Base-by-base conservation (phyloP, 2,329 filamentous ascomycete species). In the Neopestalotiopsis clavispora region DNA sequence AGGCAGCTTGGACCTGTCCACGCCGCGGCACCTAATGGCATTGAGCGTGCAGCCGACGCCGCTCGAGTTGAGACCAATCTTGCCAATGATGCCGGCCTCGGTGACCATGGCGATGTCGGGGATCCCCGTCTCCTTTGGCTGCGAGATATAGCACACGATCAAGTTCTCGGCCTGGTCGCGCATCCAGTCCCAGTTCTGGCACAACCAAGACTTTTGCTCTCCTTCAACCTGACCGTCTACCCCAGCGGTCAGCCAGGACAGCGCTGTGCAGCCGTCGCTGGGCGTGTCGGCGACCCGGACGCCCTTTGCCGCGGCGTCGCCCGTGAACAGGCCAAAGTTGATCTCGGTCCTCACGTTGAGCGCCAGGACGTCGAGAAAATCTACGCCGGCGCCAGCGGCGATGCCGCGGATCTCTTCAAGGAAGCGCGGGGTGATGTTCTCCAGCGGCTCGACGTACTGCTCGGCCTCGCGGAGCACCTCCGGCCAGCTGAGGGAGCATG, bases 171-270 rank as follows among this genome's bases (percentile, higher is more conserved):
- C 82, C 68, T 90, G 86, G 14, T 75, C 80, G 0, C 75, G 74
- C 74, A 84, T 82, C 88, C 89, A 91, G 71, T 90, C 87, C 88
- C 88, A 90, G 68, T 89, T 90, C 77, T 90, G 88, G 1, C 80
- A 82, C 4, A 90, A 75, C 68, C 83, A 84, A 0, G 76, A 75
- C 6, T 65, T n/a, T n/a, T n/a, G n/a, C n/a, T n/a, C n/a, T n/a
- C n/a, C n/a, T n/a, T n/a, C n/a, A n/a, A n/a, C n/a, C n/a, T n/a
- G n/a, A n/a, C n/a, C n/a, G n/a, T n/a, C n/a, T n/a, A n/a, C n/a
- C n/a, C n/a, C n/a, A n/a, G n/a, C n/a, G n/a, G 80, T 82, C 10
- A 79, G 76, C 81, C 83, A 87, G 1, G 81, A 81, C 13, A 89
- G 71, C 14, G 83, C 83, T 0, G 88, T 90, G 71, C 88, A 90